Evolutionary conservation across 2,329 filamentous ascomycete species (phyloP), one percentile per base, ranked within the genome.

Genomic region (Cladobotryum protrusum): DNA sequence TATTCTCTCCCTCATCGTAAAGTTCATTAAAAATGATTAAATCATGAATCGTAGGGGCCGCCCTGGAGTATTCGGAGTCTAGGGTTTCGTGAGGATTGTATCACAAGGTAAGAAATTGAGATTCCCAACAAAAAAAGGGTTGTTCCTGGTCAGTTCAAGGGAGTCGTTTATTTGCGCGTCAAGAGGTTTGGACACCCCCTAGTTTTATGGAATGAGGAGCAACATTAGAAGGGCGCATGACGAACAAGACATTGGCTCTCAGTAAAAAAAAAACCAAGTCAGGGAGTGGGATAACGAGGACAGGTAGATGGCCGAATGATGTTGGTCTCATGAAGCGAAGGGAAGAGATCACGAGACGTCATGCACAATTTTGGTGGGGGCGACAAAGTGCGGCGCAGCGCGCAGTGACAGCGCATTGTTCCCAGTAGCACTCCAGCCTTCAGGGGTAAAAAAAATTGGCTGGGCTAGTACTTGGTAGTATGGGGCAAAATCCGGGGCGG

Each of bases 301-400:
- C 19, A 43, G 24, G 5, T 17, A 12, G 12, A 34, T 6, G 29
- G 14, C 6, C 32, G 45, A 46, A 18, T 35, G 44, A 44, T 29
- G 20, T 43, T 39, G 34, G 49, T 48, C 49, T 48, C 49, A 42
- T 48, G 45, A 42, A 48, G 14, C 18, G 34, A 42, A 24, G 49
- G 40, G 39, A 43, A 20, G 41, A 48, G 50, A 52, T 52, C 50
- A 52, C 50, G 46, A 52, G 50, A 47, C 44, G 20, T 13, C 34
- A 47, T 51, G 40, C 41, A 47, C 40, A 40, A 51, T 40, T 36
- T 20, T 29, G 49, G 49, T 43, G 49, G 49, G 44, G 44, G 32
- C 37, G 33, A 7, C 42, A 35, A 20, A 50, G 48, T 17, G 36
- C 24, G 14, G 13, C 33, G 3, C 33, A 29, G 34, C n/a, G 32